Evolutionary conservation across 129 eudicot genomes (phyloP), one percentile per base, ranked within the genome.

Genomic region (Chrysanthemum lavandulifolium): DNA sequence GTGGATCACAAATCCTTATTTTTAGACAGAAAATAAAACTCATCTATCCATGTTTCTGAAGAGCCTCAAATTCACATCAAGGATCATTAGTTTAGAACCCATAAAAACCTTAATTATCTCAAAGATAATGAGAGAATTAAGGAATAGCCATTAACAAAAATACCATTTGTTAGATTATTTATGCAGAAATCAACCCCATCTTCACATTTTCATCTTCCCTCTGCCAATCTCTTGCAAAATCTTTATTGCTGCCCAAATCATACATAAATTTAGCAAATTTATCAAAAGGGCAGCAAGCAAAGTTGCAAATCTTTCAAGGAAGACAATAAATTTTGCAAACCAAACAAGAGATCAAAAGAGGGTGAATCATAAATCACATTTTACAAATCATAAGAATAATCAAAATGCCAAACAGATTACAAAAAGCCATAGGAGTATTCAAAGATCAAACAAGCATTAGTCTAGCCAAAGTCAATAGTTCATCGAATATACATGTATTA

Each of bases 371-470:
- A 54, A 54, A 54, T n/a, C 60, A 15, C 19, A 55, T 5, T 1
- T 55, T 5, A 55, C 10, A 55, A 15, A 0, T 55, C 60, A 55
- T 55, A 16, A 55, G 7, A n/a, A 15, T 13, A 47, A 56, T 25
- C 72, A 60, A 82, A 66, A 90, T 90, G 97, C 80, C 95, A 71
- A 90, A 89, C 89, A 90, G 86, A 85, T 33, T 90, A 3, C 82
- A 76, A 70, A 81, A 85, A 83, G 97, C 95, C 0, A 87, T 90
- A 33, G 89, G 85, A 7, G 97, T 89, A n/a, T 88, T 87, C 21
- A 90, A 90, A 66, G 97, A 90, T 71, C 95, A 85, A 77, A 87
- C 95, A 57, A 90, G 95, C 91, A 90, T 90, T n/a, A 67, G 91
- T 76, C 82, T 90, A 3, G 91, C 97, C 13, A 87, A 77, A 71